These are phyloP conservation scores for Oxytropis ochrocephala DNA, from an alignment of 306 rosid species.

Conservation along the genomic window DNA sequence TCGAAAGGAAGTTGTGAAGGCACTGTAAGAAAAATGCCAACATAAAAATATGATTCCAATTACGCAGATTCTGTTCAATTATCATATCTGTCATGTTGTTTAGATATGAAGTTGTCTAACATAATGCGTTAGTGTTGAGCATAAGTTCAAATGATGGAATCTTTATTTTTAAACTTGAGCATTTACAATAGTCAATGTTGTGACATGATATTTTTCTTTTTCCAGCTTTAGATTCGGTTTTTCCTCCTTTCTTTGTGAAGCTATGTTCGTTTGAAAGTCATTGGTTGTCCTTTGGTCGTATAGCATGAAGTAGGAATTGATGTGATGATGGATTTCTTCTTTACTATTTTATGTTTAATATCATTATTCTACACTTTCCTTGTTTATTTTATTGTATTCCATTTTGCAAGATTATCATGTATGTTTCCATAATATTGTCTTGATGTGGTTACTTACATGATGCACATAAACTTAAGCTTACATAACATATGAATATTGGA, in stretches of 20 bases:
- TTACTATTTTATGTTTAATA: not conserved
- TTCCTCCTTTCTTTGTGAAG: not conserved
- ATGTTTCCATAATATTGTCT: not conserved
- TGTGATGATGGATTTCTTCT: not conserved
- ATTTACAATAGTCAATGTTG: not conserved
- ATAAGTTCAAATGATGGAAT: not conserved
- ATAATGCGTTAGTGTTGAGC: not conserved
- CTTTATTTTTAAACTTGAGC: not conserved
- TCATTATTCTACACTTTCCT: not conserved
- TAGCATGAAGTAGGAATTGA: not conserved
- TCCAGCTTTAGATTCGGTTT: not conserved
- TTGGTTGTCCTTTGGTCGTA: not conserved
- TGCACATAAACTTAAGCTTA: not conserved
- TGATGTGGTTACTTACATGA: not conserved
- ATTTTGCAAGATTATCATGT: not conserved
- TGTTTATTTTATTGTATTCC: not conserved
- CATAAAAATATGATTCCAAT: not conserved
- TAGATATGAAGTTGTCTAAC: not conserved
- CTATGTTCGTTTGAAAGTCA: not conserved
- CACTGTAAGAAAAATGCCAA: slow-evolving; percentile 12
- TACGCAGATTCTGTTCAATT: not conserved
- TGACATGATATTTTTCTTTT: not conserved
- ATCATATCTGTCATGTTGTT: not conserved
- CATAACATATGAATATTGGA: not conserved
- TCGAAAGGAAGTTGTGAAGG: not conserved